phyloP scores from a whole-genome alignment of 2,329 filamentous ascomycete genomes.

The Ophiosphaerella narmari region DNA sequence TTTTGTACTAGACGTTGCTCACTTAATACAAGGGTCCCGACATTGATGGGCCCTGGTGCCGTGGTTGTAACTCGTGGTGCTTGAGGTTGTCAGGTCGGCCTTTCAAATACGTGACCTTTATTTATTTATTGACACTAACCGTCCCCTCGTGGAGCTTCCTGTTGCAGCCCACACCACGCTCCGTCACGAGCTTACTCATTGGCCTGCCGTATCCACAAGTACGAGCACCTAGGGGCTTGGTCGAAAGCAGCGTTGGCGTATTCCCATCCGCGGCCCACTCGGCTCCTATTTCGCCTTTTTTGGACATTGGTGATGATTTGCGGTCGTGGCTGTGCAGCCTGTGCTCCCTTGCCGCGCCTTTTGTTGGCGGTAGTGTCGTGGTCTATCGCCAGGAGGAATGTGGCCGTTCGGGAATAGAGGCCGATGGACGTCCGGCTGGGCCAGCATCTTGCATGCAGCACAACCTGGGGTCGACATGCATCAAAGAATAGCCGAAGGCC shows the following conservation, averaged over 20 bases:
- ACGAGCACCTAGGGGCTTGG: slow-evolving; percentile 16
- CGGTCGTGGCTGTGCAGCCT: slow-evolving; percentile 14
- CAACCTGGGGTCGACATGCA: not conserved
- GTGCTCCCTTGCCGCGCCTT: slow-evolving; percentile 18
- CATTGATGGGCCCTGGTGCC: too few species aligned
- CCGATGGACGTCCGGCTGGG: slow-evolving; percentile 8
- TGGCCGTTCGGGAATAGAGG: slow-evolving; percentile 10
- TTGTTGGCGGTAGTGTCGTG: slow-evolving; percentile 5
- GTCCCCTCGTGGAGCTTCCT: slow-evolving; percentile 10
- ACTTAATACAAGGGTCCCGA: too few species aligned
- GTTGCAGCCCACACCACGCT: slow-evolving; percentile 14
- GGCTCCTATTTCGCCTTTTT: slow-evolving; percentile 16
- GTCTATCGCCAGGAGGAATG: slow-evolving; percentile 11
- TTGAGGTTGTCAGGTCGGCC: too few species aligned
- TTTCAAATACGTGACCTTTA: not conserved
- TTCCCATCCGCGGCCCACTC: slow-evolving; percentile 9
- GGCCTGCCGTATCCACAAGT: slow-evolving; percentile 20
- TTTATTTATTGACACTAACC: not conserved
- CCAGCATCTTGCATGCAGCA: slow-evolving; percentile 10
- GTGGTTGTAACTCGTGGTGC: too few species aligned
- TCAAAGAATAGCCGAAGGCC: not conserved
- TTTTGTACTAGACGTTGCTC: not conserved
- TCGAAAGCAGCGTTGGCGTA: slow-evolving; percentile 20
- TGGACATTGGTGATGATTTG: slow-evolving; percentile 21
- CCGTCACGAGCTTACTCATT: slow-evolving; percentile 21